Percentiles rank a stretch among this genome's conserved stretches.
These are phyloP conservation scores for Penicillium turbatum DNA, from an alignment of 495 filamentous ascomycete genomes.

Conservation along the genomic window DNA sequence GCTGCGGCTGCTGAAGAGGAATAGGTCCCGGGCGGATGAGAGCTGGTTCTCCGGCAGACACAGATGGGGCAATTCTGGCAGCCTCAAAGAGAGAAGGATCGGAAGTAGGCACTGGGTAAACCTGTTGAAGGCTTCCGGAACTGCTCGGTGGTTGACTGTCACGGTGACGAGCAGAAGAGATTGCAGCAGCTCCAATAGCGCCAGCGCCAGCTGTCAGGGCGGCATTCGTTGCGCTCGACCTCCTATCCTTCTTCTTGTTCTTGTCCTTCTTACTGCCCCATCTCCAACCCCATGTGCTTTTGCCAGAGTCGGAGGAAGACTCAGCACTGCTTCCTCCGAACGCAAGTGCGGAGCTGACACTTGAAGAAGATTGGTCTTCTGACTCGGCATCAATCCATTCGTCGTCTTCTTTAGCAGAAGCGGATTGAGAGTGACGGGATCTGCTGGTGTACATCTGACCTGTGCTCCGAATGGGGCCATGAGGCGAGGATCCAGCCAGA, in stretches of 20 bases:
- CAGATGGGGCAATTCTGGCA: constrained; percentile 42
- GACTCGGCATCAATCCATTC: constrained; percentile 60
- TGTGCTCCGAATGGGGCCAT: constrained; percentile 26
- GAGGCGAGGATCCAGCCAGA: constrained; percentile 42
- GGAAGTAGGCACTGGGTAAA: constrained; percentile 56
- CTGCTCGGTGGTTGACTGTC: constrained; percentile 29
- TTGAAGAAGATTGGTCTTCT: constrained; percentile 44
- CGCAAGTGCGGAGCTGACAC: constrained; percentile 52
- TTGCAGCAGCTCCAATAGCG: constrained; percentile 33
- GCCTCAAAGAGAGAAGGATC: constrained; percentile 59
- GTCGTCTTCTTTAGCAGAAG: constrained; percentile 38
- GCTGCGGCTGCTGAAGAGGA: constrained; percentile 56
- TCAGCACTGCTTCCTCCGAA: constrained; percentile 51
- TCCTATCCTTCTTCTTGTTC: constrained; percentile 36
- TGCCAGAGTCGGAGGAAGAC: constrained; percentile 50
- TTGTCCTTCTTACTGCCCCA: constrained; percentile 51
- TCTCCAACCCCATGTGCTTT: constrained; percentile 52
- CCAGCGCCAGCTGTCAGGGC: constrained; percentile 27
- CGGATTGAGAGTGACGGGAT: constrained; percentile 25
- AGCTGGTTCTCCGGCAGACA: constrained; percentile 42
- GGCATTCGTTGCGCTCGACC: constrained; percentile 21
- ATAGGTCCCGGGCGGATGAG: constrained; percentile 46
- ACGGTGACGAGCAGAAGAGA: constrained; percentile 27
- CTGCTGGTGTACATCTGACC: constrained; percentile 42
- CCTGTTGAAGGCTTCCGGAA: constrained; percentile 40